Evolutionary conservation across 495 filamentous ascomycete genomes (phyloP), one percentile per base, ranked within the genome.

Genomic region (Tetracladium setigerum): DNA sequence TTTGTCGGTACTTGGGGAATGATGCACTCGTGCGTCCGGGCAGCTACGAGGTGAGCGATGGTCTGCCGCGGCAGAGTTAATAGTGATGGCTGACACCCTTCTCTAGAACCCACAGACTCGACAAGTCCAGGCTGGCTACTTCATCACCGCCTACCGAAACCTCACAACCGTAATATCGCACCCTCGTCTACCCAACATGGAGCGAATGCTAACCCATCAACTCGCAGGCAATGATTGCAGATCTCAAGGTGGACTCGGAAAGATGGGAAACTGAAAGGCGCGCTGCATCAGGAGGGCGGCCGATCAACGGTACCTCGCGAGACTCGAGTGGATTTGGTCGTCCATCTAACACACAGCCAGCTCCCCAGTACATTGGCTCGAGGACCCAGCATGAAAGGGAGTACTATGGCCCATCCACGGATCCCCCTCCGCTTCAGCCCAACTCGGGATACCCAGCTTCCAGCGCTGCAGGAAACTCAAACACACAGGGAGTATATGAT

Each of bases 1-100:
- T 95, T 50, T 94, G 89, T 72, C 84, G 88, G 63, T 95, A 92
- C 62, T 79, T 95, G 49, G 89, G 89, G 55, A 87, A 86, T 60
- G 89, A 95, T 75, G 89, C 89, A 30, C 77, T 89, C 55, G 88
- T 92, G 56, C 81, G 85, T 63, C 89, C 89, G 49, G 87, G 87
- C 63, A 78, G 70, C 51, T 86, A 89, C 67, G 77, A 86, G 78
- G 87, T 89, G 70, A 60, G 79, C 67, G 53, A 55, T n/a, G 14
- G 9, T 19, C 22, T 31, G 4, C 17, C 41, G 15, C 10, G 14
- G 18, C 38, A 15, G 22, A 24, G 15, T 18, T 13, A n/a, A 5
- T 14, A 15, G 18, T 15, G 8, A 14, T 30, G 16, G 16, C 50
- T 47, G 19, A 50, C 38, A 12, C 24, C 49, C 36, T 3, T 27